Percentiles rank a stretch among this genome's conserved stretches.
Conservation (phyloP, 148 eudicot genomes). For the Pharnaceum exiguum region DNA sequence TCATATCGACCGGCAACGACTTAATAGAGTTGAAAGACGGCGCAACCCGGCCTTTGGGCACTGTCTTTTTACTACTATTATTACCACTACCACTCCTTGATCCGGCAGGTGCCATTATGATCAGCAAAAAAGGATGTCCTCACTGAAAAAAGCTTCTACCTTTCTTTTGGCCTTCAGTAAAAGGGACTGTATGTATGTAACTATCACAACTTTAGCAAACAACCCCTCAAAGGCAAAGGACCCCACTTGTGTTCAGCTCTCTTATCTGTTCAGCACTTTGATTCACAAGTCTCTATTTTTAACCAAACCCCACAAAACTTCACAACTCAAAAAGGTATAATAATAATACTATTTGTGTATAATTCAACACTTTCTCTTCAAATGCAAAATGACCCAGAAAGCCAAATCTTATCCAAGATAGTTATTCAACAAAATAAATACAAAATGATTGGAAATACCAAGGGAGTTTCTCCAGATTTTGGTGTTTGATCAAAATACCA, state of each 20-base stretch:
- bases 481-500: slow-evolving; percentile 9
- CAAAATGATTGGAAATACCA: slow-evolving; percentile 6
- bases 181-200: slow-evolving; percentile 39
- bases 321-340: slow-evolving; percentile 20
- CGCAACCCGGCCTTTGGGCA: slow-evolving; percentile 26
- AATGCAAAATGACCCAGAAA: too few relatives aligned
- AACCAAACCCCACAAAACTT: slow-evolving; percentile 20
- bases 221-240: too few relatives aligned
- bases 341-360: slow-evolving; percentile 1
- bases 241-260: slow-evolving; percentile 24
- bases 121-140: slow-evolving; percentile 42
- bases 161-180: slow-evolving; percentile 29
- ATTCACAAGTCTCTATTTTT: slow-evolving; percentile 11
- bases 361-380: too few relatives aligned
- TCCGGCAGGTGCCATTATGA: slow-evolving; percentile 43
- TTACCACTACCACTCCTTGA: slow-evolving; percentile 28
- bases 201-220: slow-evolving; percentile 27
- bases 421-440: not conserved
- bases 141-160: slow-evolving; percentile 27
- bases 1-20: slow-evolving; percentile 67
- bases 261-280: slow-evolving; percentile 26
- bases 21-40: slow-evolving; percentile 59
- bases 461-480: slow-evolving; percentile 5
- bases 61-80: too few relatives aligned
- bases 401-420: slow-evolving; percentile 20